Percentiles rank a stretch among this genome's conserved stretches.
Conservation (phyloP, 2,329 filamentous ascomycete species). For the Colletotrichum zoysiae region DNA sequence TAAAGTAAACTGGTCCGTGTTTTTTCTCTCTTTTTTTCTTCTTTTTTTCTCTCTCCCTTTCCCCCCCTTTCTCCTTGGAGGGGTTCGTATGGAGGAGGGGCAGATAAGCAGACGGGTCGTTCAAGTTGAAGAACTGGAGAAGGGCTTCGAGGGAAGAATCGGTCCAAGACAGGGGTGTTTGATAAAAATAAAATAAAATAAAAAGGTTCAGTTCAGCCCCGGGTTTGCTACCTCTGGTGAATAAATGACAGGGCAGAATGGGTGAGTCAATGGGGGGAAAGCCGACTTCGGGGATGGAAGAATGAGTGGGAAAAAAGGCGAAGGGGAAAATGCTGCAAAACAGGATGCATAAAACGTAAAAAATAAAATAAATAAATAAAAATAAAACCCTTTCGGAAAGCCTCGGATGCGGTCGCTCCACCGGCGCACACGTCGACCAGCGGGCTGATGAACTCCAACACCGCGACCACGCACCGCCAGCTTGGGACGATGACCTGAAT, state of each 20-base stretch:
- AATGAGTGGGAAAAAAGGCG: too few relatives aligned
- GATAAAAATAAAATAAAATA: too few relatives aligned
- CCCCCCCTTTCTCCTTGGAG: conserved; percentile 1
- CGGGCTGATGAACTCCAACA: conserved; percentile 7
- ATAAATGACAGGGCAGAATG: neutral
- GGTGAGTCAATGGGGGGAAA: conserved; percentile 23
- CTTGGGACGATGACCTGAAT: conserved; percentile 7
- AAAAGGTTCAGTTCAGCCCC: too few relatives aligned
- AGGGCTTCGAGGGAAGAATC: neutral
- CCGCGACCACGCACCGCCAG: neutral
- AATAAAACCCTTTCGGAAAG: conserved; percentile 33
- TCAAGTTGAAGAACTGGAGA: neutral
- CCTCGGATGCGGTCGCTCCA: conserved; percentile 37
- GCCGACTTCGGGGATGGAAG: conserved; percentile 28
- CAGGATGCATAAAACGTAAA: conserved; percentile 20
- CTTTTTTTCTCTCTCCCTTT: too few relatives aligned
- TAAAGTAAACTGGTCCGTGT: conserved; percentile 1
- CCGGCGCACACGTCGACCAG: conserved; percentile 2
- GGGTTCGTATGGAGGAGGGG: neutral
- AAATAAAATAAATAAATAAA: neutral
- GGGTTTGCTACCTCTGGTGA: neutral
- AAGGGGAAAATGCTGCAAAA: neutral
- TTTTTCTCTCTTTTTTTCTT: too few relatives aligned
- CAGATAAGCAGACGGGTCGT: neutral
- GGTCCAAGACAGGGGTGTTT: neutral